These are phyloP conservation scores for Clitopilus passeckerianus DNA, from an alignment of 768 basidiomycete species.

Conservation along the genomic window DNA sequence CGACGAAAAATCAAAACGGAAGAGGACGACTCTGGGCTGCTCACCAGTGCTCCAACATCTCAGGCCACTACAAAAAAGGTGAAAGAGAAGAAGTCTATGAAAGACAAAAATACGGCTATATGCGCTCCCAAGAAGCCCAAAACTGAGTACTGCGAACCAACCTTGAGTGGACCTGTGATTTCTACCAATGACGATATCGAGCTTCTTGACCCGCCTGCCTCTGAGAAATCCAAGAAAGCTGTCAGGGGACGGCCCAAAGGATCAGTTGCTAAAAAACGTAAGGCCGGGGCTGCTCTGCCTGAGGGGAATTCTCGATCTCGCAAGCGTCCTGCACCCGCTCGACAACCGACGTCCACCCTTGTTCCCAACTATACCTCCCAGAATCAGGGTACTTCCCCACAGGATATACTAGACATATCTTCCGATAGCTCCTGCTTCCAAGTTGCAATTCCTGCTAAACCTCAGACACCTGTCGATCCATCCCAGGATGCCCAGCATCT, in stretches of 20 bases:
- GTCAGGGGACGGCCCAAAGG: neutral
- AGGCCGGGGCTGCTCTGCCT: neutral
- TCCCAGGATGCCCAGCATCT: neutral
- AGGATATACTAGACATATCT: neutral
- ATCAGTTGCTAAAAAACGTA: neutral
- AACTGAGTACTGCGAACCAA: neutral
- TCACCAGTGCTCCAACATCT: neutral
- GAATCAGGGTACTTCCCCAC: neutral
- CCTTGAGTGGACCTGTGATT: neutral
- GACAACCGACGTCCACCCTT: neutral
- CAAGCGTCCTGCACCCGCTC: neutral
- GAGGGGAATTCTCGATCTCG: neutral
- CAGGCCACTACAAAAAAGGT: neutral
- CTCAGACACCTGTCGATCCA: neutral
- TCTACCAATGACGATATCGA: neutral
- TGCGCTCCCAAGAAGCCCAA: neutral
- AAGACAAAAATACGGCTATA: neutral
- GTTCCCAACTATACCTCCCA: neutral
- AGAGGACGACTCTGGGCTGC: neutral
- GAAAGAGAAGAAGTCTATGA: neutral
- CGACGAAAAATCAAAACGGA: constrained; percentile 1
- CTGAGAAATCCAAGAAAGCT: neutral
- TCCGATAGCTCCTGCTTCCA: neutral
- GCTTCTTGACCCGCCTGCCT: neutral
- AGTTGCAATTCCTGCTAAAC: neutral